phyloP scores from a whole-genome alignment of 306 rosid genomes.

The Cucurbita pepo region DNA sequence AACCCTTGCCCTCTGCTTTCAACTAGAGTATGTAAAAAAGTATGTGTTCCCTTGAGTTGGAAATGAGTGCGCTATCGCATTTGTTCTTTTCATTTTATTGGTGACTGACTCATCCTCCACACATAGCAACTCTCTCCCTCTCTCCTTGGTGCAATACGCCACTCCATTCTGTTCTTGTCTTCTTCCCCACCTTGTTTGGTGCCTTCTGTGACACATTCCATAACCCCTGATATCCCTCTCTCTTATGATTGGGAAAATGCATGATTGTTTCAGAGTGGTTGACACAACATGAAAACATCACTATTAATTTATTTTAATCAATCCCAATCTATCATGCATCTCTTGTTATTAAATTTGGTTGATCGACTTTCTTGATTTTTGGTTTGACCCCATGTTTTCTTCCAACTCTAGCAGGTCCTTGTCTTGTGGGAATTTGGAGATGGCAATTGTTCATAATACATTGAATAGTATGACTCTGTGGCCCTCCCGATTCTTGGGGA shows the following conservation, averaged over 20 bases:
- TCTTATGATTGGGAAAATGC: not conserved
- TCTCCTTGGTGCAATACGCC: not conserved
- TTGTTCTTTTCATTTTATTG: constrained; percentile 25
- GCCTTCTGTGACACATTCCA: constrained; percentile 2
- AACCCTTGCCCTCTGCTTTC: not conserved
- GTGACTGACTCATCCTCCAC: constrained; percentile 52
- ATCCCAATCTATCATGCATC: not conserved
- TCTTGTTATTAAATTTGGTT: not conserved
- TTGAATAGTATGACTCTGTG: not conserved
- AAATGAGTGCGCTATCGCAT: constrained; percentile 16
- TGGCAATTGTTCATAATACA: not conserved
- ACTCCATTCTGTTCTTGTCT: not conserved
- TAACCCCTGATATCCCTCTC: not conserved
- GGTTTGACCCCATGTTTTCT: not conserved
- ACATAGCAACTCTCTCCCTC: constrained; percentile 16
- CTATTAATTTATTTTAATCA: not conserved
- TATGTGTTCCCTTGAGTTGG: not conserved
- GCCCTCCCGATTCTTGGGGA: not conserved
- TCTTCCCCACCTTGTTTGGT: constrained; percentile 6
- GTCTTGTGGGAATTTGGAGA: not conserved
- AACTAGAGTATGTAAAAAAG: constrained; percentile 3
- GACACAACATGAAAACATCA: constrained; percentile 1
- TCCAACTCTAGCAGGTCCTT: not conserved
- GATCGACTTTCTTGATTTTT: not conserved
- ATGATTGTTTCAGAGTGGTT: not conserved